Percentiles rank a stretch among this genome's conserved stretches.
These are phyloP conservation scores for Pseudogymnoascus sp. DNA, from an alignment of 2,329 filamentous ascomycete genomes.

Conservation along the genomic window DNA sequence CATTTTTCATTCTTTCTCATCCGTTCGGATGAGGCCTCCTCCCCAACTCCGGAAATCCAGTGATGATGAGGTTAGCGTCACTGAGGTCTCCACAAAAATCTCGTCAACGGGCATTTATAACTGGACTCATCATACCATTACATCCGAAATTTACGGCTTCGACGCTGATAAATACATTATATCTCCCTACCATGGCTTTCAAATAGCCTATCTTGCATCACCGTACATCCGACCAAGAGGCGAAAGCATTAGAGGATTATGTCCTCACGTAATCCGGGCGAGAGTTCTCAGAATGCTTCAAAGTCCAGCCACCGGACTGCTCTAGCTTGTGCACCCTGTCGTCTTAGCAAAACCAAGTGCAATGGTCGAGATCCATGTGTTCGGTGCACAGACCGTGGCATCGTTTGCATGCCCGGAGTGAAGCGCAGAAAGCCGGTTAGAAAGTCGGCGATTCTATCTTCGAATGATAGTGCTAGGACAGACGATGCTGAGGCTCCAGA, in stretches of 20 bases:
- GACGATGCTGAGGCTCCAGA: background rate
- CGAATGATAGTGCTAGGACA: background rate
- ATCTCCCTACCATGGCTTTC: background rate
- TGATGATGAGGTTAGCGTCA: background rate
- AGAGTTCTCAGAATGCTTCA: conserved; percentile 1
- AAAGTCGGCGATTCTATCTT: background rate
- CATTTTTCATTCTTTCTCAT: background rate
- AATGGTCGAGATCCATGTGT: conserved; percentile 13
- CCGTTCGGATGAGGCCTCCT: conserved; percentile 1
- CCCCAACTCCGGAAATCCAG: background rate
- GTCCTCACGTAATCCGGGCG: background rate
- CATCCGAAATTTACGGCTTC: background rate
- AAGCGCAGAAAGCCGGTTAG: conserved; percentile 4
- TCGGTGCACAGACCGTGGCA: conserved; percentile 10
- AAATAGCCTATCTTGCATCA: background rate
- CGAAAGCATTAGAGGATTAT: background rate
- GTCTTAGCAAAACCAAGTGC: conserved; percentile 14
- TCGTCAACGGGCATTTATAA: background rate
- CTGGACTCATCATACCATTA: background rate
- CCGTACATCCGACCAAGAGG: background rate
- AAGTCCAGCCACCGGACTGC: background rate
- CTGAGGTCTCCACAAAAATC: background rate
- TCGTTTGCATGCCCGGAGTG: conserved; percentile 12
- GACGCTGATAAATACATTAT: background rate
- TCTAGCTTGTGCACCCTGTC: conserved; percentile 13